phyloP scores from a whole-genome alignment of 2,329 filamentous ascomycete genomes.

The Arthrobotrys sinensis region DNA sequence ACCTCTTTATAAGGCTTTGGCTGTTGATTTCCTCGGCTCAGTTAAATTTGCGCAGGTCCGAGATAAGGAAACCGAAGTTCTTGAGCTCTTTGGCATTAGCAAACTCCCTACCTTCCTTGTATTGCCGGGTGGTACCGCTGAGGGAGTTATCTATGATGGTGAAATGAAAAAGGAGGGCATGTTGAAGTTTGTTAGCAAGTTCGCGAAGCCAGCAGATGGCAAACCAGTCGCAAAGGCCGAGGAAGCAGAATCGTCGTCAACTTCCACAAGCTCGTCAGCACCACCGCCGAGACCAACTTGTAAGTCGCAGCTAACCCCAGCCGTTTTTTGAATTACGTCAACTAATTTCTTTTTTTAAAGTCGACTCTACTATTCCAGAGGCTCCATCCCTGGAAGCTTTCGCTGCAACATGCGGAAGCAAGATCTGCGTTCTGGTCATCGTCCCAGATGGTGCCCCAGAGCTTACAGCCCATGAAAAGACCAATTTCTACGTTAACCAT shows the following conservation, averaged over 20 bases:
- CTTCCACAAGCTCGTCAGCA: constrained; percentile 54
- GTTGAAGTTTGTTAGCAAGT: constrained; percentile 85
- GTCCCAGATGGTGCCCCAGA: constrained; percentile 65
- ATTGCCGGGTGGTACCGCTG: constrained; percentile 78
- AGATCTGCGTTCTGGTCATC: constrained; percentile 73
- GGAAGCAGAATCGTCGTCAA: constrained; percentile 66
- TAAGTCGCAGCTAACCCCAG: constrained; percentile 60
- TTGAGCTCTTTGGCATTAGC: constrained; percentile 81
- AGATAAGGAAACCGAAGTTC: constrained; percentile 80
- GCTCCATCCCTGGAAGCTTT: constrained; percentile 76
- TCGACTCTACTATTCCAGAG: constrained; percentile 76
- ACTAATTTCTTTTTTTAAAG: constrained; percentile 67
- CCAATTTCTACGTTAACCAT: constrained; percentile 71
- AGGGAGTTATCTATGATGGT: constrained; percentile 82
- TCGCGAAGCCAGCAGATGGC: constrained; percentile 77
- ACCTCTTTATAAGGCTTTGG: constrained; percentile 84
- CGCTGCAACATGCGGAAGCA: constrained; percentile 74
- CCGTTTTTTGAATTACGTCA: constrained; percentile 1
- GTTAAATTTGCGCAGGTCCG: constrained; percentile 86
- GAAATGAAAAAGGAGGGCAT: constrained; percentile 88
- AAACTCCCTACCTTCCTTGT: constrained; percentile 87
- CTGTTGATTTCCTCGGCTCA: constrained; percentile 88
- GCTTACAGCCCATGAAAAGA: constrained; percentile 82
- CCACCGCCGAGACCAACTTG: constrained; percentile 68
- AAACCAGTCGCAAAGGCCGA: constrained; percentile 69